Conservation (phyloP, 1,284 basidiomycete genomes). For the Puccinia brachypodii region DNA sequence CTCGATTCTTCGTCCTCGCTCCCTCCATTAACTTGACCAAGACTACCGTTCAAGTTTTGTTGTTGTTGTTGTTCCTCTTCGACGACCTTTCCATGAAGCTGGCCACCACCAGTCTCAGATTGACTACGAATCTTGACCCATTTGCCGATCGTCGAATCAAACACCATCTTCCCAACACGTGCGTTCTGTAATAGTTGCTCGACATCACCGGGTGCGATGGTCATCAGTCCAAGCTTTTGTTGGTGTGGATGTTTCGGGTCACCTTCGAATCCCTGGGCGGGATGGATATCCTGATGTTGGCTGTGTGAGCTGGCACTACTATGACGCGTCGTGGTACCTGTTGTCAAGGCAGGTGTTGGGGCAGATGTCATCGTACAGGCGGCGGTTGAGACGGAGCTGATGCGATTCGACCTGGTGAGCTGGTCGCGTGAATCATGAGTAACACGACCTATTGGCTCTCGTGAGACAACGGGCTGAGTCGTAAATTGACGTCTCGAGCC, state of each 20-base stretch:
- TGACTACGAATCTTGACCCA: slow-evolving; percentile 42
- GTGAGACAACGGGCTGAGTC: slow-evolving; percentile 4
- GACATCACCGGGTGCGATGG: slow-evolving; percentile 45
- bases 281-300: too few relatives aligned
- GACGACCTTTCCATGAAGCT: not conserved
- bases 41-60: not conserved
- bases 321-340: slow-evolving; percentile 12
- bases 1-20: slow-evolving; percentile 27
- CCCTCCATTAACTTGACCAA: not conserved
- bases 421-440: slow-evolving; percentile 12
- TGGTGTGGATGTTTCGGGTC: slow-evolving; percentile 15
- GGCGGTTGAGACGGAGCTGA: slow-evolving; percentile 16
- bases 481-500: slow-evolving; percentile 39
- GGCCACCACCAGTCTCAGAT: slow-evolving; percentile 15
- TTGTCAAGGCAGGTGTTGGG: slow-evolving; percentile 19
- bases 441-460: slow-evolving; percentile 18
- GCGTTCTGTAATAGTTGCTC: slow-evolving; percentile 42
- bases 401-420: not conserved
- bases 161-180: slow-evolving; percentile 46
- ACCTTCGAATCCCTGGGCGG: not conserved
- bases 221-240: slow-evolving; percentile 43
- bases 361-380: slow-evolving; percentile 21
- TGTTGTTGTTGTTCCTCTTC: not conserved
- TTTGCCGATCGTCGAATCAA: slow-evolving; percentile 44
- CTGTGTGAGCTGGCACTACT: slow-evolving; percentile 23